Percentiles rank a stretch among this genome's conserved stretches.
Conservation (phyloP, 2,329 filamentous ascomycete genomes). For the Aspergillus jensenii region DNA sequence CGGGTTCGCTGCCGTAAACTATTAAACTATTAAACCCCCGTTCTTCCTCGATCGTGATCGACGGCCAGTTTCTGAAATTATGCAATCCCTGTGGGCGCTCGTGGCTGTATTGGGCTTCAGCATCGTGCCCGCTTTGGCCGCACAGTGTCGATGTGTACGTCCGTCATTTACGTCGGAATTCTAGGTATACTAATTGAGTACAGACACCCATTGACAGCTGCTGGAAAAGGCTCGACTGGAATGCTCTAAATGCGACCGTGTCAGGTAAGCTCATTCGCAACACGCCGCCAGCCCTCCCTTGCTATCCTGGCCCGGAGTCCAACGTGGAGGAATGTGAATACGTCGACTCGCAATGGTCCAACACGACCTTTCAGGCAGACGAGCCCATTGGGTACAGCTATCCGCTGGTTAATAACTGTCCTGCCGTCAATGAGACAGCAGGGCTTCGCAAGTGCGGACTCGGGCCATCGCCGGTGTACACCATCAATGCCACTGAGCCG, state of each 20-base stretch:
- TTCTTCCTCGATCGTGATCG: too few relatives aligned
- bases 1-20: too few relatives aligned
- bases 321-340: conserved; percentile 24
- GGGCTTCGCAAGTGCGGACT: conserved; percentile 26
- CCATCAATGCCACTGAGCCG: conserved; percentile 19
- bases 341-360: conserved; percentile 25
- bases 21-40: too few relatives aligned
- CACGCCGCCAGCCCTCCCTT: conserved; percentile 33
- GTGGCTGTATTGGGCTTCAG: neutral
- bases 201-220: conserved; percentile 27
- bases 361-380: conserved; percentile 26
- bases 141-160: conserved; percentile 14
- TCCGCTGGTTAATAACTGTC: conserved; percentile 27
- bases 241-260: conserved; percentile 33
- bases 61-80: neutral
- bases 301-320: conserved; percentile 32
- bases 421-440: conserved; percentile 22
- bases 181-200: neutral
- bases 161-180: neutral
- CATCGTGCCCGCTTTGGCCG: neutral
- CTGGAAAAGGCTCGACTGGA: conserved; percentile 35
- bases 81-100: neutral
- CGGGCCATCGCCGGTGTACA: conserved; percentile 27
- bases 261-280: conserved; percentile 34
- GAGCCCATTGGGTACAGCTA: conserved; percentile 29